Conservation (phyloP, 805 yeast genomes). For the Myxozyma melibiosi region DNA sequence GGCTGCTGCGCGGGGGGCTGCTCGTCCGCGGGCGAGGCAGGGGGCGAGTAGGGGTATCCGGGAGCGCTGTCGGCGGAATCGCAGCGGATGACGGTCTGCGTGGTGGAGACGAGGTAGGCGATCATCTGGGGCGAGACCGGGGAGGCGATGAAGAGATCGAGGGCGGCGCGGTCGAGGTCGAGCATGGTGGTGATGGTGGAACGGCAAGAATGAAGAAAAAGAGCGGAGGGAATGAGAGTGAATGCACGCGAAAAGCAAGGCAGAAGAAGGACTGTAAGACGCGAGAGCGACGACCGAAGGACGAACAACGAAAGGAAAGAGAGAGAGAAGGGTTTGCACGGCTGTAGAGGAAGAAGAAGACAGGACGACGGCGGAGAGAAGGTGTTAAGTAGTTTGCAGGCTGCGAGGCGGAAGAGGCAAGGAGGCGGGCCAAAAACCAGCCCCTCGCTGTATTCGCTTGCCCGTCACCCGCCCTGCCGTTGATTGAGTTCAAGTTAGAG, state of each 20-base stretch:
- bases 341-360: too few relatives aligned
- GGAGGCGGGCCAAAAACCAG: conserved; percentile 16
- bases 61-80: conserved; percentile 38
- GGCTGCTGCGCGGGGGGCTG: conserved; percentile 4
- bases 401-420: conserved; percentile 6
- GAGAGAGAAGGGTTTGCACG: background rate
- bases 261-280: background rate
- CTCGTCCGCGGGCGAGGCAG: conserved; percentile 43
- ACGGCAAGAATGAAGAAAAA: background rate
- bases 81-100: conserved; percentile 45
- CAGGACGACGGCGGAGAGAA: background rate
- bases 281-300: background rate
- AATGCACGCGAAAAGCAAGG: too few relatives aligned
- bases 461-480: conserved; percentile 8
- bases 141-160: conserved; percentile 46
- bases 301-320: background rate
- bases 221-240: too few relatives aligned
- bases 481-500: too few relatives aligned
- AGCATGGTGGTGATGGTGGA: conserved; percentile 13
- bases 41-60: conserved; percentile 45
- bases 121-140: conserved; percentile 49
- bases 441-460: conserved; percentile 9
- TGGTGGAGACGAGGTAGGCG: conserved; percentile 47
- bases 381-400: background rate
- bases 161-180: conserved; percentile 40